Base-by-base conservation (phyloP, 768 basidiomycete species). In the Mycena pura region DNA sequence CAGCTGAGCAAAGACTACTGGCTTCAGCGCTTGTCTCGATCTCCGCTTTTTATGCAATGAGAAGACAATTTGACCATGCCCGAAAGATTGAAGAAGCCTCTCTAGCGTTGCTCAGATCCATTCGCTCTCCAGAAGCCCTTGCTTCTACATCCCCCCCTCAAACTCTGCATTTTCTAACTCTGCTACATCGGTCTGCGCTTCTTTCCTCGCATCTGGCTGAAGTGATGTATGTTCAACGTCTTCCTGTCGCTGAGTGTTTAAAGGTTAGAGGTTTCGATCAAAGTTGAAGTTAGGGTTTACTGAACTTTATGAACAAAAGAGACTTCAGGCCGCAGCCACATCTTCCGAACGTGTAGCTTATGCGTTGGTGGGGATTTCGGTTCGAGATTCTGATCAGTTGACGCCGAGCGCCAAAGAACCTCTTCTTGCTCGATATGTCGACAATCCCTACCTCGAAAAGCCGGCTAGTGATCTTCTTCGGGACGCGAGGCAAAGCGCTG, bases 131-230 rank as follows among this genome's bases (percentile, higher is more conserved):
- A 10, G 73, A 79, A 9, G 77, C 80, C 6, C 68, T 79, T 5
- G 68, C 79, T 5, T 66, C 80, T 5, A 71, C 80, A 24, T 78
- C 89, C 10, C 78, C 85, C 10, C 82, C 88, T 6, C 83, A 89
- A 54, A 77, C 80, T 6, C 79, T 93, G 36, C 91, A 92, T 70
- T 74, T 79, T 1, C 73, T 90, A 6, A 90, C 84, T 65, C 74
- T 92, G 40, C 81, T 90, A 27, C 91, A 93, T 60, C 87, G 90
- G 38, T 85, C 89, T 15, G 85, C 91, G n/a, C 76, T 93, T 11
- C 74, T 93, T 45, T 87, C 87, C 14, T 78, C 89, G 13, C 91
- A 93, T 68, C 83, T 86, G 14, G 90, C 89, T 0, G 90, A 93
- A 73, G 89, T 93, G 11, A 74, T 85, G 10, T 81, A 87, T 68